Base-by-base conservation (phyloP, 345 rosid genomes). In the Gossypioides kirkii region DNA sequence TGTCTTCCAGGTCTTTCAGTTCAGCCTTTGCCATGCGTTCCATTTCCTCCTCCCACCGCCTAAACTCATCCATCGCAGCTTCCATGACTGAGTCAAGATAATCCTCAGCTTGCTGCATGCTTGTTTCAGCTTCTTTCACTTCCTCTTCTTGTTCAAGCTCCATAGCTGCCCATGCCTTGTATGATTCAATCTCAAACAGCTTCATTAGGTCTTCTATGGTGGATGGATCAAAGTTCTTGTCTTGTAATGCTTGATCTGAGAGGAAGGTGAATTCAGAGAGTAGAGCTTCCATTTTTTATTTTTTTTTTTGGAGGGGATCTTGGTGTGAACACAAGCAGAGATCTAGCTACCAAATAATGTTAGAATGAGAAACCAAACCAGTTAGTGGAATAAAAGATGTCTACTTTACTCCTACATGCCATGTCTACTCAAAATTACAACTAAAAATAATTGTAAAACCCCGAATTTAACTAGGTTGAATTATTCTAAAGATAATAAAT, bases 161-260 rank as follows among this genome's bases (percentile, higher is more conserved):
- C 75, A 83, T 67, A 0, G 90, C 91, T 2, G 94, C 93, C 97
- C 98, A 94, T 12, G 90, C 83, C 36, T 78, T 89, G 91, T 87
- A 91, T 4, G 96, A 90, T 63, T 94, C 98, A 20, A 91, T 8
- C 84, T 94, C 96, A 66, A 91, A 94, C 16, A 94, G 88, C 61
- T 85, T 88, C 90, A 89, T 84, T 32, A 91, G 89, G 80, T 89
- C 91, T 52, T 94, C 94, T 32, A 89, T 90, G 11, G 82, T 60
- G 55, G 87, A 79, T 1, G 98, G 97, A 52, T 91, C 93, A 73
- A 91, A 94, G 76, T 65, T 69, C 78, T 85, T 94, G 87, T 94
- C 94, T 23, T 61, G 75, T 18, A 86, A 83, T 26, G 98, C 85
- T 74, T 84, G 90, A 77, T 87, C 84, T 65, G 96, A 88, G 45